These are phyloP conservation scores for Castanea sativa DNA, from an alignment of 306 rosid species.

Conservation along the genomic window DNA sequence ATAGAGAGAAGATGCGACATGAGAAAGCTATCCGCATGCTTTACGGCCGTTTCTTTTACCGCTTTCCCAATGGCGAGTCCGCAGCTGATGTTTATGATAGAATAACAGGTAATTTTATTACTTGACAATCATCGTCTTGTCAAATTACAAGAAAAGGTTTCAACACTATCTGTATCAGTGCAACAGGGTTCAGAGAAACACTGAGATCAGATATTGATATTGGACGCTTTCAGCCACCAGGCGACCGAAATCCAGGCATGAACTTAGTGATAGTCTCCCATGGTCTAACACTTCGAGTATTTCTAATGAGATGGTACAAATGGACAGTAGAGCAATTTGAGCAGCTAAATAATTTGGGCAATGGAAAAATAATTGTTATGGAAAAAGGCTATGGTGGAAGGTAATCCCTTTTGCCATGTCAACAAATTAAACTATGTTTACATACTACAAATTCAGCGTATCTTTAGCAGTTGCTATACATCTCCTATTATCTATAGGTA, in stretches of 20 bases:
- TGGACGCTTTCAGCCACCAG: conserved; percentile 79
- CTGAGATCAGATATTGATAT: conserved; percentile 71
- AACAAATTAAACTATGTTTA: neutral
- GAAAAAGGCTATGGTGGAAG: conserved; percentile 84
- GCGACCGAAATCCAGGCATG: conserved; percentile 51
- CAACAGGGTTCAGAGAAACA: conserved; percentile 85
- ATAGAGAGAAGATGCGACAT: conserved; percentile 71
- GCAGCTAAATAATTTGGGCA: conserved; percentile 56
- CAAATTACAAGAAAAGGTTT: neutral
- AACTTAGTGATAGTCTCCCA: conserved; percentile 81
- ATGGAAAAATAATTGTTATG: conserved; percentile 72
- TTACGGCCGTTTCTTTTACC: conserved; percentile 91
- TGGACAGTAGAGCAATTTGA: conserved; percentile 89
- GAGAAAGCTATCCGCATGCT: conserved; percentile 51
- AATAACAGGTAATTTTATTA: conserved; percentile 54
- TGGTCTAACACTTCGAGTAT: conserved; percentile 81
- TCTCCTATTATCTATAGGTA: conserved; percentile 41
- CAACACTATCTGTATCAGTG: neutral
- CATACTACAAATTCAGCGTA: neutral
- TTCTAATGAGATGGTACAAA: conserved; percentile 92
- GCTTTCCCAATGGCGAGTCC: conserved; percentile 90
- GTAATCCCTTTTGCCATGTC: conserved; percentile 18
- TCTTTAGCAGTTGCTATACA: too few relatives aligned
- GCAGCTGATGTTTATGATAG: conserved; percentile 97
- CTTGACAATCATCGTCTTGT: neutral